Base-by-base conservation (phyloP, 805 yeast species). In the Candida sakaeoensis region DNA sequence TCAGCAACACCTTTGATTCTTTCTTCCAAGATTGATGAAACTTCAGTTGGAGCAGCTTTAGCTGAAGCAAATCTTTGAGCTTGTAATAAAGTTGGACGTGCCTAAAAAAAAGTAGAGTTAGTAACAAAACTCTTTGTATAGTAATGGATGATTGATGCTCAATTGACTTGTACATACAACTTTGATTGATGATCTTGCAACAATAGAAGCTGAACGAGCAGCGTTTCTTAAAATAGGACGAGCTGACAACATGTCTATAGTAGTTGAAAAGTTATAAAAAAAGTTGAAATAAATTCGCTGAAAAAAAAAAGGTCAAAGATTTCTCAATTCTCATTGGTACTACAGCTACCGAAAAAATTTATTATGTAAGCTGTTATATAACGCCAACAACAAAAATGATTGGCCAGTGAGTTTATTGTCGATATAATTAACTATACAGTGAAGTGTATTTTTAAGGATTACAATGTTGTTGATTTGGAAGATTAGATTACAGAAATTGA, bases 11-110 rank as follows among this genome's bases (percentile, higher is more conserved):
- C 99, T 79, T 96, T 90, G 79, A 93, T 93, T 77, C 95, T 89
- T 74, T 93, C 96, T 79, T 93, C 99, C 66, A 93, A 82, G 76
- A 93, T 93, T 47, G 98, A 88, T 57, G 99, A 90, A 55, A 93
- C 99, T 79, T 93, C 99, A 57, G 98, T 93, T 69, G 99, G 98
- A 59, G 95, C 89, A 64, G 98, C 93, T 82, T 93, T 93, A 55
- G 93, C 90, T 45, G 90, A 80, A 64, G 97, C 97, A 68, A 80
- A 87, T 74, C 95, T 82, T 61, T 78, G 79, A 55, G 83, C 78
- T 61, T 77, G 72, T 56, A 74, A 58, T 49, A 66, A 68, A 58
- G 75, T 68, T 65, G 89, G 87, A 75, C 86, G 86, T 60, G 87
- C 83, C 86, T 80, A 61, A n/a, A 37, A 18, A 14, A n/a, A n/a